Evolutionary conservation across 2,329 filamentous ascomycete species (phyloP).

Genomic region (Apiospora hydei): DNA sequence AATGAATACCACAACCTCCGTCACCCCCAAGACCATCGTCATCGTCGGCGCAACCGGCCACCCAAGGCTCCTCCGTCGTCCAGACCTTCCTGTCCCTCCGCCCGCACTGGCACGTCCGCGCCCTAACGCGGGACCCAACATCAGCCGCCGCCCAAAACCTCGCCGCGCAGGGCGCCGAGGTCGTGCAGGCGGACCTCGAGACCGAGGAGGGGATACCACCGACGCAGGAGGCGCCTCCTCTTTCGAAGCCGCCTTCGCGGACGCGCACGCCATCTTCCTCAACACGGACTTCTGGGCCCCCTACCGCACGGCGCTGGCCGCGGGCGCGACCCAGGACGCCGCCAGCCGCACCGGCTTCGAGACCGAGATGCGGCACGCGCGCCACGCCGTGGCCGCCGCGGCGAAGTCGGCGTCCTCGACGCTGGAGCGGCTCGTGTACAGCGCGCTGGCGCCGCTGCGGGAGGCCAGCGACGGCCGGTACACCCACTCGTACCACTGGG

Average conservation of each 20-base stretch:
- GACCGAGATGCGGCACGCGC: conserved; percentile 26
- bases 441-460: conserved; percentile 26
- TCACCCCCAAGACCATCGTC: conserved; percentile 31
- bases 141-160: conserved; percentile 21
- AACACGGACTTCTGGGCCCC: conserved; percentile 32
- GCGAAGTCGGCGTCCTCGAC: conserved; percentile 27
- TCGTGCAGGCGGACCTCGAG: conserved; percentile 28
- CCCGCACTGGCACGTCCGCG: conserved; percentile 30
- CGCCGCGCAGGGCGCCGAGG: conserved; percentile 29
- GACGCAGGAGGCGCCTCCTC: background rate
- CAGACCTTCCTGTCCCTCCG: conserved; percentile 27
- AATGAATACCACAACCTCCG: background rate
- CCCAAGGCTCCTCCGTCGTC: conserved; percentile 29
- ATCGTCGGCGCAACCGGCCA: conserved; percentile 27
- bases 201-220: too few species aligned
- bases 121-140: conserved; percentile 28
- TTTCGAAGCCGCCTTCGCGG: conserved; percentile 27
- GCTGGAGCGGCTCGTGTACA: conserved; percentile 31
- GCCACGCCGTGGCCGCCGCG: conserved; percentile 33
- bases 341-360: conserved; percentile 25
- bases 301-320: conserved; percentile 5
- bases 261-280: conserved; percentile 29
- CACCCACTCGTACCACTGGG: conserved; percentile 30
- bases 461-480: conserved; percentile 29
- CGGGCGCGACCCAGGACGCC: background rate